phyloP scores from a whole-genome alignment of 2,329 filamentous ascomycete species.

The Aspergillus alliaceus region DNA sequence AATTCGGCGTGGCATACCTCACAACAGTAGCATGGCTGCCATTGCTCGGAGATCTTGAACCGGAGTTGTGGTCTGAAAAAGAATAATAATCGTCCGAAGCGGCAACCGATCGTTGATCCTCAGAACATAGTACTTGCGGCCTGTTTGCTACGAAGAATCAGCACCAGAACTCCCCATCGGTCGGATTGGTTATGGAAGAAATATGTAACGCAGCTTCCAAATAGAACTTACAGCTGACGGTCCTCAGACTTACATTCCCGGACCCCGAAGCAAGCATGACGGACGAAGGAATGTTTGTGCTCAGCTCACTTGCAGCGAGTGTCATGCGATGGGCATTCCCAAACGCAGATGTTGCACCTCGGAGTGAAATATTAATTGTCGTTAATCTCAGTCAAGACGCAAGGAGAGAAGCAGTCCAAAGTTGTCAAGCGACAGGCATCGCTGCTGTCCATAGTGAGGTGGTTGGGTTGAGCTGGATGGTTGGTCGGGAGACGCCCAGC shows the following conservation, averaged over 20 bases:
- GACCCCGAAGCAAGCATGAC: constrained; percentile 27
- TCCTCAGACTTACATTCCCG: constrained; percentile 32
- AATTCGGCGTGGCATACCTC: constrained; percentile 48
- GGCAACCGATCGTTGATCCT: constrained; percentile 48
- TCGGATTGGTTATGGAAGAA: background rate
- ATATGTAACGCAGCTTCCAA: background rate
- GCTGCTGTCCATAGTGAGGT: constrained; percentile 6
- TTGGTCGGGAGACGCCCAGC: constrained; percentile 13
- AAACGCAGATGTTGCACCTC: constrained; percentile 7
- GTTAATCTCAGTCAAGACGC: background rate
- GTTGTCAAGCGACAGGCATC: background rate
- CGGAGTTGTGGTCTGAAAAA: constrained; percentile 44
- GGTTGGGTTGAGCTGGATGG: constrained; percentile 17
- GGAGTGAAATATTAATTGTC: constrained; percentile 5
- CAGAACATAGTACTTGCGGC: constrained; percentile 44
- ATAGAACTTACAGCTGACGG: constrained; percentile 39
- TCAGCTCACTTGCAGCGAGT: constrained; percentile 16
- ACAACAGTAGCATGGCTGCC: constrained; percentile 40
- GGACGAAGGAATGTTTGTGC: constrained; percentile 21
- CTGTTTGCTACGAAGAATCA: constrained; percentile 36
- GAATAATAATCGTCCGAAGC: constrained; percentile 53
- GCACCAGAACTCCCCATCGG: constrained; percentile 1
- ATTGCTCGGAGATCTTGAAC: constrained; percentile 29
- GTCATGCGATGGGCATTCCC: constrained; percentile 18
- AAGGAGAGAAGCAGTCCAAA: constrained; percentile 3